Evolutionary conservation across 495 filamentous ascomycete genomes (phyloP), one percentile per base, ranked within the genome.

Genomic region (Pyronema omphalodes): DNA sequence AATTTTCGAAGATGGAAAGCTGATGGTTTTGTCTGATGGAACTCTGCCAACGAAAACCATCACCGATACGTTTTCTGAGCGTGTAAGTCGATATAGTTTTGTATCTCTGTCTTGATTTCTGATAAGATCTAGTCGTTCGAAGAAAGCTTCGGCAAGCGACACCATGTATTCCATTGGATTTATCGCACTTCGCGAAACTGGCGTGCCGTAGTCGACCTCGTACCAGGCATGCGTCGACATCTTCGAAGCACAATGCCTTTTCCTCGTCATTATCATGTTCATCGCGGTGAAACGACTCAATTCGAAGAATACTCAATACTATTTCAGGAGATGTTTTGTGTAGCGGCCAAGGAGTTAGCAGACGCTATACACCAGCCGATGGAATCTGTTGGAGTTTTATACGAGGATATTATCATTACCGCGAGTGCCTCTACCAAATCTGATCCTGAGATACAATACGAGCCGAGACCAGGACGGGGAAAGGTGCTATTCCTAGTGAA

Each of bases 321-420:
- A 9, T 88, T 94, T 68, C 82, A 85, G n/a, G 85, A 91, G 54
- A 72, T 84, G 6, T 94, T 94, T 68, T 93, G 86, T 58, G 71
- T 86, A 14, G 79, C 87, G 9, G 86, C 88, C 0, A 73, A 80
- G 3, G 76, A 78, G 40, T 76, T 94, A 9, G 83, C 88, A 8
- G 69, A 74, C 1, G 71, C 76, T 40, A 67, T 89, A 53, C 71
- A 81, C 56, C 70, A 76, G 35, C 69, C 75, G 3, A 64, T 93
- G 1, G 71, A 74, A 6, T 68, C 81, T 12, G 66, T 87, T 6
- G 88, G 88, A 1, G 71, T 82, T 12, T 73, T 94, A 2, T 91
- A 84, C 69, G 82, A 91, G 48, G 77, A 83, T 53, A 81, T 94
- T 34, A 66, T 93, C 36, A 68, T 72, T 9, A 91, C 85, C 1